Conservation (phyloP, 2,329 filamentous ascomycete genomes). For the Eutypella sp. region DNA sequence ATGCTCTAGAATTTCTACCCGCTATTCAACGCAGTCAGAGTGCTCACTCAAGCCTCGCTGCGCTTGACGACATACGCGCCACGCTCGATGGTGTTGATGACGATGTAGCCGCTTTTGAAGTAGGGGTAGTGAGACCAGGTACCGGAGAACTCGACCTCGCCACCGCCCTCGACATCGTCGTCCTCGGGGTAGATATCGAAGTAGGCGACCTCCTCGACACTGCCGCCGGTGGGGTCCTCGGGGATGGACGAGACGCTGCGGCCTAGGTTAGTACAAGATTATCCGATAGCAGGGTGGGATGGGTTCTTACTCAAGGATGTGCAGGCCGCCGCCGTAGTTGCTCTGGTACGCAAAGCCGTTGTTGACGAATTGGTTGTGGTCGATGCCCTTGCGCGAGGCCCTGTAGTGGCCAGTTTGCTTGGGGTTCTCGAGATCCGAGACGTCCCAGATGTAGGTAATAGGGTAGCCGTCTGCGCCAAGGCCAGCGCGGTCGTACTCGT, state of each 20-base stretch:
- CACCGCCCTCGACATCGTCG: conserved; percentile 31
- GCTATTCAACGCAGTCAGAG: background rate
- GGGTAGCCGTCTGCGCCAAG: conserved; percentile 31
- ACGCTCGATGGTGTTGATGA: conserved; percentile 43
- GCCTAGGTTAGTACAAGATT: background rate
- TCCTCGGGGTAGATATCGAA: conserved; percentile 44
- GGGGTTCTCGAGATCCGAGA: conserved; percentile 33
- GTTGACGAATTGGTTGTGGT: conserved; percentile 39
- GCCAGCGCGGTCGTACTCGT: conserved; percentile 36
- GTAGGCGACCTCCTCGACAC: conserved; percentile 33
- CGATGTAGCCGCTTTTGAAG: conserved; percentile 37
- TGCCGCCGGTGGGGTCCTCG: conserved; percentile 22
- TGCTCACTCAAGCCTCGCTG: background rate
- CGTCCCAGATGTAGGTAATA: conserved; percentile 44
- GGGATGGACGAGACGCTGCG: conserved; percentile 23
- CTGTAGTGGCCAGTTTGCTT: conserved; percentile 36
- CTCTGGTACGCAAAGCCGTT: conserved; percentile 36
- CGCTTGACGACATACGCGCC: conserved; percentile 39
- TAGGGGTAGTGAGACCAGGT: conserved; percentile 40
- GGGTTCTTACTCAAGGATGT: conserved; percentile 20
- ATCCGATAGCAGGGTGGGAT: background rate
- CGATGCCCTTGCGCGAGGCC: conserved; percentile 32
- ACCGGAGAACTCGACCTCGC: conserved; percentile 28
- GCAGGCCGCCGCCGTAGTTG: conserved; percentile 39
- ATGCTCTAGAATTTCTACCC: background rate